Evolutionary conservation across 2,329 filamentous ascomycete genomes (phyloP).

Genomic region (Pseudogymnoascus sp.): DNA sequence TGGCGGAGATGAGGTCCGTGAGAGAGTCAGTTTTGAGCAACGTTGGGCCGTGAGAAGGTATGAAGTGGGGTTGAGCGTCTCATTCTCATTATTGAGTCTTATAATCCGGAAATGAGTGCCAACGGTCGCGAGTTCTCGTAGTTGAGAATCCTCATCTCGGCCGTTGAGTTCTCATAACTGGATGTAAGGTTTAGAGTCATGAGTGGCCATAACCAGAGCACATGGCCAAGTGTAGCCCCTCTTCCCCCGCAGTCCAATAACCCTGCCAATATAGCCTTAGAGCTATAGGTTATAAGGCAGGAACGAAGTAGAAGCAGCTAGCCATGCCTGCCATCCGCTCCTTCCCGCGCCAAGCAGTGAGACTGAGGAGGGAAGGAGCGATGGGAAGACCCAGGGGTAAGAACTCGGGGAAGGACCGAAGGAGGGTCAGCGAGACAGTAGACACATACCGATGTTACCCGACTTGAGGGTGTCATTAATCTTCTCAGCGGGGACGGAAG

Average conservation of each 20-base stretch:
- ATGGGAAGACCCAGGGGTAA: neutral
- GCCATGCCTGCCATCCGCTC: neutral
- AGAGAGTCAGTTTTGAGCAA: conserved; percentile 13
- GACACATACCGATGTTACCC: conserved; percentile 49
- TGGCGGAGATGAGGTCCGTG: conserved; percentile 52
- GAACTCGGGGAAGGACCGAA: neutral
- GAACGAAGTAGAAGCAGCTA: neutral
- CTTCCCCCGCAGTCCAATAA: neutral
- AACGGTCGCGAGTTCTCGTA: neutral
- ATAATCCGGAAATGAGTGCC: neutral
- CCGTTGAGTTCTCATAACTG: neutral
- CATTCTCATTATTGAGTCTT: neutral
- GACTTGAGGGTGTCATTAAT: conserved; percentile 57
- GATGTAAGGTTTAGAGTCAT: neutral
- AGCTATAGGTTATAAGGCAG: neutral
- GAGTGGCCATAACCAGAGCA: neutral
- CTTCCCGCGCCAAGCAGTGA: neutral
- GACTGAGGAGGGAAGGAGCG: neutral
- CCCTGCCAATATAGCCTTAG: neutral
- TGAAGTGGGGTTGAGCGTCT: neutral
- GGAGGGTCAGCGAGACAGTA: neutral
- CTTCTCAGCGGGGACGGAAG: conserved; percentile 41
- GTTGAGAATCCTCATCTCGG: neutral
- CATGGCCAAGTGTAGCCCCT: neutral
- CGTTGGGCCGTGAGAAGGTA: conserved; percentile 10